Evolutionary conservation across 306 rosid genomes (phyloP), one percentile per base, ranked within the genome.

Genomic region (Oxytropis ochrocephala): DNA sequence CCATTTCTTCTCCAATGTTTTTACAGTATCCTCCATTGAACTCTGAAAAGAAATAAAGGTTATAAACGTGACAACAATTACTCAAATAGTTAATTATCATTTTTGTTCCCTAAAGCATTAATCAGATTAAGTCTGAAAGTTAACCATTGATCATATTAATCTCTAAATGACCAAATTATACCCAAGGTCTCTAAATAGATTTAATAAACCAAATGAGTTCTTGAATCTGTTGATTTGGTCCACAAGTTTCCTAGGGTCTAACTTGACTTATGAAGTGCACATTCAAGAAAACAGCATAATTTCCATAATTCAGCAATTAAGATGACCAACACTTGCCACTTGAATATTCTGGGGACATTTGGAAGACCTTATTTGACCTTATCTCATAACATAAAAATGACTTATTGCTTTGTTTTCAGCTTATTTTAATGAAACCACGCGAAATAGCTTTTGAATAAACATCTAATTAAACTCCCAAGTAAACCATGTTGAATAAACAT

Each of bases 1-100:
- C 98, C 97, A 94, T 50, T 72, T 84, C 74, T 80, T 73, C 78
- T 90, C 96, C 77, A 90, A 84, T 21, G 63, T 74, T 50, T 72
- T 58, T 56, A 88, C 91, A 48, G 43, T 56, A 12, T 72, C 84
- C 82, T 87, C 97, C 87, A 84, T 74, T 77, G 82, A 79, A 78
- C 81, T 81, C 99, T 93, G 79, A 63, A 59, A 74, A 12, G 48
- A 73, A 13, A 35, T 29, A 70, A 53, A 4, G 43, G 11, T 6
- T 52, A 11, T 72, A 55, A 8, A 64, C 30, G 47, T 55, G 21
- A 58, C 32, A 68, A 52, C 5, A 75, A 46, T 24, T 18, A 11
- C 7, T 52, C 70, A 55, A 21, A 16, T 12, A 18, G 30, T 11
- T 46, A 54, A 38, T 21, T 12, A 62, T 11, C 10, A 11, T 41